A percentile compares a stretch with the other conserved stretches of the same genome.
phyloP scores from a whole-genome alignment of 2,329 filamentous ascomycete genomes.

The Cytospora leucostoma region DNA sequence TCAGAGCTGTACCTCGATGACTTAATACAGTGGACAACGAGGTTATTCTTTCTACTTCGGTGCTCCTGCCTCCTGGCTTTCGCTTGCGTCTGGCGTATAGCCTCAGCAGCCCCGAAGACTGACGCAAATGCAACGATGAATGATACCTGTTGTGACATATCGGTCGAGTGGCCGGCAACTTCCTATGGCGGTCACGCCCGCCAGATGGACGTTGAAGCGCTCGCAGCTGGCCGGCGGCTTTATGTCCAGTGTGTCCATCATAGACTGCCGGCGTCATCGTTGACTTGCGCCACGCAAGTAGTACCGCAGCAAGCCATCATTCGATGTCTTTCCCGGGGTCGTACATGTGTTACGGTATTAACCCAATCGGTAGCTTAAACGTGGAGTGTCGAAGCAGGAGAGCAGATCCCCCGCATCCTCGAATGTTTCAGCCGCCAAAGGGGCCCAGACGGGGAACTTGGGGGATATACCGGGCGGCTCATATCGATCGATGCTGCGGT shows the following conservation, averaged over 20 bases:
- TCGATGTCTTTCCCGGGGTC: slow-evolving; percentile 22
- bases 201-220: background rate
- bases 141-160: slow-evolving; percentile 29
- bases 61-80: slow-evolving; percentile 49
- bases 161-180: background rate
- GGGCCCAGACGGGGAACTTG: background rate
- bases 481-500: slow-evolving; percentile 10
- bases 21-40: slow-evolving; percentile 49
- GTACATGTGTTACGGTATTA: slow-evolving; percentile 16
- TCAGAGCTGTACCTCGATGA: slow-evolving; percentile 45
- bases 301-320: slow-evolving; percentile 18
- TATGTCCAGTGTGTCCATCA: slow-evolving; percentile 14
- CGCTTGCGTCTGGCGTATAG: slow-evolving; percentile 49
- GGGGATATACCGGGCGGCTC: background rate
- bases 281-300: slow-evolving; percentile 14
- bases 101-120: slow-evolving; percentile 49
- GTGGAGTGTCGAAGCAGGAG: slow-evolving; percentile 6
- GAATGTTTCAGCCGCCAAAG: slow-evolving; percentile 1
- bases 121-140: slow-evolving; percentile 45
- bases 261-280: slow-evolving; percentile 16
- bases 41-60: slow-evolving; percentile 49
- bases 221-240: slow-evolving; percentile 17
- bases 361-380: slow-evolving; percentile 23
- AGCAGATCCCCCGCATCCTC: slow-evolving; percentile 12
- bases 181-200: slow-evolving; percentile 8